Conservation (phyloP, 352 stramenopile genomes). For the Globisporangium camurandrum region DNA sequence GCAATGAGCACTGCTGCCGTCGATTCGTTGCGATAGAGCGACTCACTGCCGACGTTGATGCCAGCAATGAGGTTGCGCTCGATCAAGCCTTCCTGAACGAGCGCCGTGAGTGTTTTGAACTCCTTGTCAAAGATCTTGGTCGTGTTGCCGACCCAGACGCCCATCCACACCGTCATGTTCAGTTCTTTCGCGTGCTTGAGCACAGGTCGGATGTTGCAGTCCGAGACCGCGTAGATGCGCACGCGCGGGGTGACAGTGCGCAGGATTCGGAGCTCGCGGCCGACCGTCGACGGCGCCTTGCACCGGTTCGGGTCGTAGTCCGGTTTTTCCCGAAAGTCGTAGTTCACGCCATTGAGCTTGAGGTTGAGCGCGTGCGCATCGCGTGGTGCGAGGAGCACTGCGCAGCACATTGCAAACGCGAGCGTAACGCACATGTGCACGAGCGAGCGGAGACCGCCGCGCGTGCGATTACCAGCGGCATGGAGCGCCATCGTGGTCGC, state of each 20-base stretch:
- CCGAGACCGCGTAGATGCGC: conserved; percentile 49
- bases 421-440: not conserved
- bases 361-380: conserved; percentile 6
- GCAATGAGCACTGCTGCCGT: conserved; percentile 27
- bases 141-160: conserved; percentile 47
- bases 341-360: conserved; percentile 51
- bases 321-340: conserved; percentile 44
- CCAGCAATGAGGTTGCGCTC: conserved; percentile 19
- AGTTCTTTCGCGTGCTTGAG: conserved; percentile 25
- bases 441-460: not conserved
- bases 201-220: conserved; percentile 51
- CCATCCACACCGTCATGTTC: conserved; percentile 45
- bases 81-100: conserved; percentile 26
- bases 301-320: conserved; percentile 50
- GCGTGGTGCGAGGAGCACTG: not conserved
- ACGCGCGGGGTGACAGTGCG: conserved; percentile 31
- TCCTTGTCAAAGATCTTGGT: conserved; percentile 35
- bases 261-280: conserved; percentile 35
- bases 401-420: not conserved
- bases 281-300: conserved; percentile 32
- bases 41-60: conserved; percentile 66
- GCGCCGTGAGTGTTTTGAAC: conserved; percentile 24
- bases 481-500: no score
- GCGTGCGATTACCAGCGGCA: no score
- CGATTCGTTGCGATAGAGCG: conserved; percentile 55